Evolutionary conservation across 306 rosid species (phyloP).

Genomic region (Senna siamea): DNA sequence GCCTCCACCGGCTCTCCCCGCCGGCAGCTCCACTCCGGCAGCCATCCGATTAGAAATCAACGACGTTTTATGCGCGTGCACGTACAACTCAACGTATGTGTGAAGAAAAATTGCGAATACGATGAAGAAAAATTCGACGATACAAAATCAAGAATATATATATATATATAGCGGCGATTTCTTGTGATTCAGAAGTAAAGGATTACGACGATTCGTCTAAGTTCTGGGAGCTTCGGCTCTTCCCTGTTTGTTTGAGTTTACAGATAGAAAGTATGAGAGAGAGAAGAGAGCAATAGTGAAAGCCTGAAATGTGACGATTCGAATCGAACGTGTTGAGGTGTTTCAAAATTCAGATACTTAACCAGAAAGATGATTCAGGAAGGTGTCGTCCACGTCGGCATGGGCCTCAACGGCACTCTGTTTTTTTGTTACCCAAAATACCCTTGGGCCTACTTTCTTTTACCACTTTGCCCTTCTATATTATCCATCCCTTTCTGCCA

Average conservation of each 20-base stretch:
- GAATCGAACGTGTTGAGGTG: slow-evolving; percentile 18
- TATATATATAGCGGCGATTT: slow-evolving; percentile 6
- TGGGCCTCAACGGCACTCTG: slow-evolving; percentile 56
- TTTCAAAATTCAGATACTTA: slow-evolving; percentile 32
- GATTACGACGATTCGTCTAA: slow-evolving; percentile 43
- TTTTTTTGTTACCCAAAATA: slow-evolving; percentile 32
- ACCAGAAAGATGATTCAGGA: slow-evolving; percentile 39
- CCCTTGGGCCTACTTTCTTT: slow-evolving; percentile 42
- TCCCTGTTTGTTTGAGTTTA: too few species aligned
- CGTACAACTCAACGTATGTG: slow-evolving; percentile 10
- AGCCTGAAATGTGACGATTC: slow-evolving; percentile 22
- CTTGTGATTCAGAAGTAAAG: slow-evolving; percentile 25
- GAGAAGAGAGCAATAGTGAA: background rate
- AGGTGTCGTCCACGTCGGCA: slow-evolving; percentile 56
- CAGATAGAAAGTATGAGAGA: slow-evolving; percentile 31
- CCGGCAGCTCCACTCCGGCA: slow-evolving; percentile 59
- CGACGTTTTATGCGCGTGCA: slow-evolving; percentile 26
- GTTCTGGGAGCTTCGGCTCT: slow-evolving; percentile 32
- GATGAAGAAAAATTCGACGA: background rate
- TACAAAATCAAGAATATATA: background rate
- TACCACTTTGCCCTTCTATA: slow-evolving; percentile 43
- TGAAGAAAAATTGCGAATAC: background rate
- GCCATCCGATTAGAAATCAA: slow-evolving; percentile 46
- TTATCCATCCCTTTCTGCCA: too few species aligned
- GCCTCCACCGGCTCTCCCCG: slow-evolving; percentile 28